Evolutionary conservation across 208 protist genomes (phyloP), one percentile per base, ranked within the genome.

Genomic region (Naegleria lovaniensis): DNA sequence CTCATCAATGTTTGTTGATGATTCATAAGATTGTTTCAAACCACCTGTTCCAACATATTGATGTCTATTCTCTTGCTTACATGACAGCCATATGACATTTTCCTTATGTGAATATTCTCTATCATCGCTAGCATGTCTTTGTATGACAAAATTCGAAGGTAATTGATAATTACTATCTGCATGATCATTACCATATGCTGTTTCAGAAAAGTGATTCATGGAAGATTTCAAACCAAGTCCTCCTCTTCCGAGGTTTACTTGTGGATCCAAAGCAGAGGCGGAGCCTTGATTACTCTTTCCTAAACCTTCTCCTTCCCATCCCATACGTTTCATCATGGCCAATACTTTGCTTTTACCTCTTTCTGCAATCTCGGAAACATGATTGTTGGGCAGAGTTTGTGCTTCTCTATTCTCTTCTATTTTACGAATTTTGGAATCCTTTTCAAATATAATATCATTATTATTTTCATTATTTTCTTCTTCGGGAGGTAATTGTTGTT

Each of bases 281-380:
- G 5, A 58, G 0, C 85, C 85, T 88, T 88, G 85, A 88, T 38
- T 38, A 15, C 9, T 38, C 25, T 51, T 58, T 39, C 85, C 85
- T 51, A 88, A 58, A 88, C 85, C 85, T 88, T 29, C n/a, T 29
- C 85, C 85, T 58, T 29, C 41, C 5, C 33, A 58, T 19, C 85
- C 85, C 85, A 88, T 88, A 15, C 55, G 19, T 29, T 39, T 58
- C 85, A 88, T 88, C 41, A 88, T 58, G 19, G 7, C 9, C 22
- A 58, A 29, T 36, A 58, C 39, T 36, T 88, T 48, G 33, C 39
- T 15, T 58, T 29, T 88, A 38, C n/a, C 43, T 79, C 29, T 79
- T 79, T 79, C 55, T 29, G 55, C 55, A 2, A 67, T 29, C 22
- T 67, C 55, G 4, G 11, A 29, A 29, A 67, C 55, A 67, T 48